Evolutionary conservation across 352 stramenopile species (phyloP), one percentile per base, ranked within the genome.

Genomic region (Globisporangium heterothallicum): DNA sequence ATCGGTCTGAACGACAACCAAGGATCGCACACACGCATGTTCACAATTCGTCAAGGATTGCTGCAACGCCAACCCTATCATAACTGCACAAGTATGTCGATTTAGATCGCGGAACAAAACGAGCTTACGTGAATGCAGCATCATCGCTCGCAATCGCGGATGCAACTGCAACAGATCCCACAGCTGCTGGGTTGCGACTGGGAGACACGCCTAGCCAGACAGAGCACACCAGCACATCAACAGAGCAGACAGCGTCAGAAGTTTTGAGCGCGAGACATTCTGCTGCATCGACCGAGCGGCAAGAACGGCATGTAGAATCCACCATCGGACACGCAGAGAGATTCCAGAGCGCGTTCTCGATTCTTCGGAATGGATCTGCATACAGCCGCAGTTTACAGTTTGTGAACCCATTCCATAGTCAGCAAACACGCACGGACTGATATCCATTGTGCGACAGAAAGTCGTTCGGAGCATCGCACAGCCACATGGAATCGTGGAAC

Each of bases 321-420:
- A n/a, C 25, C 32, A 14, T 41, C 7, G 30, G 30, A 40, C 30
- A 42, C 7, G 40, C 26, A 5, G 55, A 41, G 13, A 70, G 49
- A 19, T 48, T 25, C 51, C 67, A 68, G 5, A 75, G 53, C 10
- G 54, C 60, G 29, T 66, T 67, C 22, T 75, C 64, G 18, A 70
- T 35, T 14, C 67, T 58, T 13, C 4, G 19, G 21, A 66, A 32
- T 6, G 53, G 61, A 24, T 72, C 66, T 75, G 30, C 45, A 49
- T 22, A 19, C 1, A 4, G 4, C 4, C 47, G n/a, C n/a, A n/a
- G n/a, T n/a, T n/a, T n/a, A n/a, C n/a, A n/a, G n/a, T n/a, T n/a
- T n/a, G n/a, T n/a, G n/a, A n/a, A n/a, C n/a, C n/a, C n/a, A n/a
- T n/a, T n/a, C n/a, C n/a, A n/a, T n/a, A n/a, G n/a, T n/a, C n/a